These are phyloP conservation scores for Alternaria brassicicola DNA, from an alignment of 2,329 filamentous ascomycete genomes.

Conservation along the genomic window DNA sequence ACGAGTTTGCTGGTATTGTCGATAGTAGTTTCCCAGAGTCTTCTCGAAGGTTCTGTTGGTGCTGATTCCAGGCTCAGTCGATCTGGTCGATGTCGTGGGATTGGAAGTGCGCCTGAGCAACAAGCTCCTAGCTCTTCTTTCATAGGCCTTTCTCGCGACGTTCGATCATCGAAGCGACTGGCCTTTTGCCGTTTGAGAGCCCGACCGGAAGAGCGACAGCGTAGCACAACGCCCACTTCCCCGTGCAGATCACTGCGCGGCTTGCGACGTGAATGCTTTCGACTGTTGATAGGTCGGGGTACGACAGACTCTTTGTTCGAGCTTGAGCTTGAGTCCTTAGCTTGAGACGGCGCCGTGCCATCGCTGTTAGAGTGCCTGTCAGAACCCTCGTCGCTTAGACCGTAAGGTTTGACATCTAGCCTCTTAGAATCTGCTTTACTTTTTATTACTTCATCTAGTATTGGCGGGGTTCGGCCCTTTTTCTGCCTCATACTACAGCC, in stretches of 20 bases:
- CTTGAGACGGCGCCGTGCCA: neutral
- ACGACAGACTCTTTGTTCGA: neutral
- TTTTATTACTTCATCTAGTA: neutral
- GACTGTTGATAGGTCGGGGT: neutral
- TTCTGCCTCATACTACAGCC: neutral
- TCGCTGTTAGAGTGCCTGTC: neutral
- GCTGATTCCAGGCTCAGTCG: neutral
- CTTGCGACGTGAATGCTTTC: neutral
- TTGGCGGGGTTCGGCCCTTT: neutral
- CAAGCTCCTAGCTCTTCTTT: neutral
- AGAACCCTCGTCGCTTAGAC: neutral
- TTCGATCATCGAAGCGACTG: neutral
- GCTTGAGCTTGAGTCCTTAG: neutral
- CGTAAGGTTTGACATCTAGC: neutral
- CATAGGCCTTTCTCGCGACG: neutral
- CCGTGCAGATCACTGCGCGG: neutral
- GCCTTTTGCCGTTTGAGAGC: neutral
- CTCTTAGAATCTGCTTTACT: neutral
- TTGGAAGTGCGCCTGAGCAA: neutral
- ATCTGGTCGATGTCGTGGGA: neutral
- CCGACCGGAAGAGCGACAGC: neutral
- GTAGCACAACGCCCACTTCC: neutral
- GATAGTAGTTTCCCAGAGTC: neutral
- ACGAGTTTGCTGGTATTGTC: neutral
- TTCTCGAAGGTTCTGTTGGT: neutral